Percentiles rank a stretch among this genome's conserved stretches.
Conservation (phyloP, 306 rosid species). For the Luffa aegyptiaca region DNA sequence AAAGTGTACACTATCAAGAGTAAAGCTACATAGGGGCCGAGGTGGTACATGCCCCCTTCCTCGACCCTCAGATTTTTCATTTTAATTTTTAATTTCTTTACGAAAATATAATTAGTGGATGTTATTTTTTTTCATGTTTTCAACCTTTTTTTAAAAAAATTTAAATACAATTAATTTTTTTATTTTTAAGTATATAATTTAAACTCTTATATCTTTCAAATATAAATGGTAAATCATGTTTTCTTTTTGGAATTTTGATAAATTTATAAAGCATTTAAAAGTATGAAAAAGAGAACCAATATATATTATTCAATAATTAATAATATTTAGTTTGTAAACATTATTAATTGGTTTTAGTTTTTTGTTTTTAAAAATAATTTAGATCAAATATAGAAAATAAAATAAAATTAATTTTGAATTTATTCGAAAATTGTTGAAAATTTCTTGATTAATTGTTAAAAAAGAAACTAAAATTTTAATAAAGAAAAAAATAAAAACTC, state of each 20-base stretch:
- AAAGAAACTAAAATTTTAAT: background rate
- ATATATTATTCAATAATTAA: background rate
- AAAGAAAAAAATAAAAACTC: background rate
- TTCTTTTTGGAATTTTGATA: background rate
- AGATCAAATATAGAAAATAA: background rate
- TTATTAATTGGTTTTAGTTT: background rate
- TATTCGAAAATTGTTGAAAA: background rate
- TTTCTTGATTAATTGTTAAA: background rate
- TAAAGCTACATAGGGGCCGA: background rate
- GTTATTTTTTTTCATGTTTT: background rate
- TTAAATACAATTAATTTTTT: background rate
- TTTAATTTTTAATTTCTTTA: background rate
- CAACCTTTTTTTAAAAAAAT: background rate
- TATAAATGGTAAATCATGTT: background rate
- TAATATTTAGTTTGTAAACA: background rate
- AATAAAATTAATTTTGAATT: background rate
- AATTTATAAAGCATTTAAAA: background rate
- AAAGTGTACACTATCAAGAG: background rate
- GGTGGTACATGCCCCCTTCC: background rate
- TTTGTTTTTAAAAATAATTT: background rate
- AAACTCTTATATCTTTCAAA: background rate
- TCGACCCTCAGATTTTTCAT: background rate
- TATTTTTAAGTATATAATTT: background rate
- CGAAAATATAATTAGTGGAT: background rate
- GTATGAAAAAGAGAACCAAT: background rate